Evolutionary conservation across 148 eudicot species (phyloP).

Genomic region (Persicaria maculosa): DNA sequence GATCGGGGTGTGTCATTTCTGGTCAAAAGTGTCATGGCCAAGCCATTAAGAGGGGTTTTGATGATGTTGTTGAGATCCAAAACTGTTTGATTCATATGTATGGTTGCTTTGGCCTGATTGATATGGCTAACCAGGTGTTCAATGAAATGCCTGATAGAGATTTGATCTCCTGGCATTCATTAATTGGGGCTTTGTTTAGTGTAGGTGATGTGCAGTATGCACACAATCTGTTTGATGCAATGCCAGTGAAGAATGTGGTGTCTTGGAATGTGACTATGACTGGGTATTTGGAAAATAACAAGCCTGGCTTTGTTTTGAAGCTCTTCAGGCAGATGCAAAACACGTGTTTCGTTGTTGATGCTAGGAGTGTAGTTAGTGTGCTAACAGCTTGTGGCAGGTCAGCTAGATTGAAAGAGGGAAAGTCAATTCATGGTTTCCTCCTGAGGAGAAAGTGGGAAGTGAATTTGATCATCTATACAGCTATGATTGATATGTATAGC

Average conservation of each 20-base stretch:
- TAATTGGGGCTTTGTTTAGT: slow-evolving; percentile 45
- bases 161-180: slow-evolving; percentile 55
- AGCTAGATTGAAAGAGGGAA: slow-evolving; percentile 61
- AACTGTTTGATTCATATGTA: slow-evolving; percentile 76
- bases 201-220: slow-evolving; percentile 42
- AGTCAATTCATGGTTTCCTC: slow-evolving; percentile 53
- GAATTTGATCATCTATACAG: slow-evolving; percentile 45
- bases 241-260: slow-evolving; percentile 56
- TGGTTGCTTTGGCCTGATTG: slow-evolving; percentile 46
- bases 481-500: slow-evolving; percentile 69
- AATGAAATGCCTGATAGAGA: slow-evolving; percentile 49
- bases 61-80: slow-evolving; percentile 41
- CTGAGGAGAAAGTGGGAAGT: slow-evolving; percentile 23
- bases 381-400: slow-evolving; percentile 69
- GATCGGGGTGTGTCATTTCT: slow-evolving; percentile 21
- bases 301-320: slow-evolving; percentile 59
- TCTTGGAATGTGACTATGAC: slow-evolving; percentile 65
- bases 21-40: slow-evolving; percentile 66
- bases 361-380: slow-evolving; percentile 46
- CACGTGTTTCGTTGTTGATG: slow-evolving; percentile 26
- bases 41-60: slow-evolving; percentile 56
- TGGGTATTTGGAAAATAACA: slow-evolving; percentile 48
- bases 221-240: slow-evolving; percentile 50
- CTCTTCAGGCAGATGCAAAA: slow-evolving; percentile 58
- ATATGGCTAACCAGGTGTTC: slow-evolving; percentile 37